Evolutionary conservation across 345 rosid species (phyloP).

Genomic region (Gossypium stocksii): DNA sequence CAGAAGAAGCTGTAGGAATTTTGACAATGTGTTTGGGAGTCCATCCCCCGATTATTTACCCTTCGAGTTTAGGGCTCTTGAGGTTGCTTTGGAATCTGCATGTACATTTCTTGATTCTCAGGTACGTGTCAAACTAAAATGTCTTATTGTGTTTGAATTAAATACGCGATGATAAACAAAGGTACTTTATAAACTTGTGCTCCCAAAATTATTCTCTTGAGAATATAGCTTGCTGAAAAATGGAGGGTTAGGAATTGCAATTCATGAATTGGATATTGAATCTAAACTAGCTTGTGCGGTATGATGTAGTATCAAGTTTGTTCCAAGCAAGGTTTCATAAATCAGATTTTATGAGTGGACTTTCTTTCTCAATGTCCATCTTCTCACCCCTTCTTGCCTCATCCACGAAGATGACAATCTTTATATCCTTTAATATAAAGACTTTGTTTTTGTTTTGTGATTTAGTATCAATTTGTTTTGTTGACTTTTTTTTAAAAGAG

Average conservation of each 20-base stretch:
- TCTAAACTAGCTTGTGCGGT: not conserved
- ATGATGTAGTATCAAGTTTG: not conserved
- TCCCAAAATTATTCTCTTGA: not conserved
- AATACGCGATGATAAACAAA: not conserved
- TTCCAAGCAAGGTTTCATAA: not conserved
- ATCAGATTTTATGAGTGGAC: not conserved
- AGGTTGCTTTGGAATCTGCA: constrained; percentile 92
- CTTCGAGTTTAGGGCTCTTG: constrained; percentile 94
- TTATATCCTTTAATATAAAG: not conserved
- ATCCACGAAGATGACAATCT: too few species aligned
- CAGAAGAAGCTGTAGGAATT: constrained; percentile 54
- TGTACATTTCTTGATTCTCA: constrained; percentile 98
- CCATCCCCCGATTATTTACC: constrained; percentile 93
- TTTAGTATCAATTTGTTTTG: not conserved
- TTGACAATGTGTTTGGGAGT: constrained; percentile 59
- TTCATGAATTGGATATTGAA: not conserved
- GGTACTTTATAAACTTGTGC: not conserved
- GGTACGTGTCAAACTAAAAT: constrained; percentile 42
- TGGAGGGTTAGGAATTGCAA: not conserved
- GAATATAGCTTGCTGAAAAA: not conserved
- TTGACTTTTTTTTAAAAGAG: not conserved
- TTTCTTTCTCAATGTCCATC: not conserved
- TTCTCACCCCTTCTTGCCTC: not conserved
- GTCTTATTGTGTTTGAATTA: not conserved
- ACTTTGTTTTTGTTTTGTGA: not conserved